Conservation (phyloP, 1,284 basidiomycete genomes). For the Porogramme epimiltina region DNA sequence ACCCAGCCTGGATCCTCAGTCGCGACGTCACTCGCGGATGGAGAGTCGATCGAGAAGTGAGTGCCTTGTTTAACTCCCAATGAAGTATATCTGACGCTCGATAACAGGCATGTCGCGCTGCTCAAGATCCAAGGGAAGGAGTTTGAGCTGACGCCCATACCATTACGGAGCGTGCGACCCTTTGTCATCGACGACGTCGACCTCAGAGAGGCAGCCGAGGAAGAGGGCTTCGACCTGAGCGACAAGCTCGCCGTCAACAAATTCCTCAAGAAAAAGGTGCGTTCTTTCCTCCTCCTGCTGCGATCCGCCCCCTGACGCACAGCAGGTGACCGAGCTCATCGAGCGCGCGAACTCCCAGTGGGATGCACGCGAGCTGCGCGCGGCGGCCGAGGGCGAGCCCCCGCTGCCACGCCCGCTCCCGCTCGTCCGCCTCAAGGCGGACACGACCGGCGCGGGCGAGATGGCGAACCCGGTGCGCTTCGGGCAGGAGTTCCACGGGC, state of each 20-base stretch:
- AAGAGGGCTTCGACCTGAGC: conserved; percentile 72
- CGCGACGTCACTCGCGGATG: conserved; percentile 90
- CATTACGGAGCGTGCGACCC: conserved; percentile 89
- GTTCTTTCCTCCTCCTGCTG: conserved; percentile 11
- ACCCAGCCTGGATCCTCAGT: conserved; percentile 95
- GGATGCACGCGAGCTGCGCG: conserved; percentile 74
- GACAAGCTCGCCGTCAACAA: conserved; percentile 84
- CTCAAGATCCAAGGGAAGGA: conserved; percentile 86
- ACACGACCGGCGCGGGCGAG: conserved; percentile 86
- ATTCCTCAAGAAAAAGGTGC: conserved; percentile 73
- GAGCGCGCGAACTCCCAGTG: conserved; percentile 75
- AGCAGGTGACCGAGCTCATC: conserved; percentile 82
- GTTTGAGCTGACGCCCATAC: conserved; percentile 84
- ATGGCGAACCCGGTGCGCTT: conserved; percentile 96
- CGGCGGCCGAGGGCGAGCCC: conserved; percentile 69
- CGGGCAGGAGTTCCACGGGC: conserved; percentile 92
- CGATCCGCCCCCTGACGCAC: background rate
- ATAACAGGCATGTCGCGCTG: conserved; percentile 82
- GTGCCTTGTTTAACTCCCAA: conserved; percentile 21
- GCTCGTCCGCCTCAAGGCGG: conserved; percentile 89
- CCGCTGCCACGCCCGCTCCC: conserved; percentile 78
- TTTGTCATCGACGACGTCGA: conserved; percentile 90
- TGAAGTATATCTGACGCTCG: background rate
- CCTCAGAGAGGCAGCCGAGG: conserved; percentile 75
- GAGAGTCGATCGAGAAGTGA: conserved; percentile 88